A percentile compares a stretch with the other conserved stretches of the same genome.
Conservation (phyloP, 2,329 filamentous ascomycete species). For the Microdochium nivale region DNA sequence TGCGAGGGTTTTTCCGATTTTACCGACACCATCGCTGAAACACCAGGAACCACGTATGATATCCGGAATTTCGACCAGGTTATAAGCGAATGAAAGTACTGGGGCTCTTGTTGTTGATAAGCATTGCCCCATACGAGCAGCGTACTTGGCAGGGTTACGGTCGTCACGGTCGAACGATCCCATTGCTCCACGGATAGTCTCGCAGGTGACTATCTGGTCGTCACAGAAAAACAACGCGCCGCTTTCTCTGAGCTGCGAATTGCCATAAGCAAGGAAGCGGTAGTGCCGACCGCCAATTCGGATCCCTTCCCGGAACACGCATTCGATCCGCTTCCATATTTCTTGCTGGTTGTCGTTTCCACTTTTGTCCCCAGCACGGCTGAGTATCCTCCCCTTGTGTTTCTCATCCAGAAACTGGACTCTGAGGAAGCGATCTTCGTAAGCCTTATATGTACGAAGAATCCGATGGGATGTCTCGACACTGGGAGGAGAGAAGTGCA, state of each 20-base stretch:
- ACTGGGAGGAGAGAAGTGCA: constrained; percentile 68
- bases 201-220: constrained; percentile 55
- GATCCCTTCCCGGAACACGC: constrained; percentile 70
- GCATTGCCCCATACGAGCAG: constrained; percentile 84
- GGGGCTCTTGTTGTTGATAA: constrained; percentile 71
- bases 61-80: constrained; percentile 65
- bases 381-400: constrained; percentile 32
- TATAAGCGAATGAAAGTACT: not conserved
- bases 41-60: constrained; percentile 58
- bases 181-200: constrained; percentile 78
- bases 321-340: constrained; percentile 65
- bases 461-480: constrained; percentile 87
- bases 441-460: constrained; percentile 60
- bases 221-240: constrained; percentile 89
- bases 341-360: constrained; percentile 53
- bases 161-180: constrained; percentile 79
- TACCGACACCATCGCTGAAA: constrained; percentile 91
- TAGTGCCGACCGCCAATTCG: constrained; percentile 73
- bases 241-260: constrained; percentile 87
- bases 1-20: constrained; percentile 74
- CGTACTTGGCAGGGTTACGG: constrained; percentile 77
- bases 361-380: constrained; percentile 43
- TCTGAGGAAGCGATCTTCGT: constrained; percentile 73
- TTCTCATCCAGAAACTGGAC: constrained; percentile 86
- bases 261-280: constrained; percentile 88